Evolutionary conservation across 108 stramenopile species (phyloP), one percentile per base, ranked within the genome.

Genomic region (Nitzschia sp.): DNA sequence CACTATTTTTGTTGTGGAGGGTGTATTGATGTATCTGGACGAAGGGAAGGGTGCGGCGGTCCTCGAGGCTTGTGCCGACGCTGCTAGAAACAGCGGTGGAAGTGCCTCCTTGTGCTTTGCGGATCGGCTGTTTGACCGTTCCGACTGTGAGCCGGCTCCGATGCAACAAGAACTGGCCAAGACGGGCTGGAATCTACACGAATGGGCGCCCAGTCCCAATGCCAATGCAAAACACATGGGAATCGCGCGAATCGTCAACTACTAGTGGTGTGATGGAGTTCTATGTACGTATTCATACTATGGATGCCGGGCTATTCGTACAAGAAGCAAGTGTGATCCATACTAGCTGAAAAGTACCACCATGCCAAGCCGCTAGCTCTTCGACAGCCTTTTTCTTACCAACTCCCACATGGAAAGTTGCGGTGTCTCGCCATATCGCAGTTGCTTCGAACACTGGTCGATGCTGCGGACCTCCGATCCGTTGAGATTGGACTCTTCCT

Each of bases 1-100:
- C 28, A 63, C 63, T 5, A 60, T 60, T 38, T 60, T 60, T 41
- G 22, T 60, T 11, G 21, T 60, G 33, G 59, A 60, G 21, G 59
- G 59, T 2, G 33, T 60, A 17, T 22, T 60, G 11, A 34, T 60
- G 34, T 34, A 60, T 22, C 21, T 60, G 36, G 59, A 60, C 19
- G 16, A 16, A 4, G 48, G 21, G 16, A 16, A 22, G 48, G 9
- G 19, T 16, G 48, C 21, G 19, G 48, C 48, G 4, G 48, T 22
- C 48, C 21, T 50, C 19, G 19, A 50, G 21, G 19, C 21, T 19
- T 50, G 48, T 50, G 48, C 48, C 19, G 48, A 50, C 13, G 21
- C 21, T 4, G 48, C 48, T 4, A 21, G 16, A 50, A 9, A 6
- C 6, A 6, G 13, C 9, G 38, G 38, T 9, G 17, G 48, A 50